These are phyloP conservation scores for Truncatella angustata DNA, from an alignment of 2,329 filamentous ascomycete species.

Conservation along the genomic window DNA sequence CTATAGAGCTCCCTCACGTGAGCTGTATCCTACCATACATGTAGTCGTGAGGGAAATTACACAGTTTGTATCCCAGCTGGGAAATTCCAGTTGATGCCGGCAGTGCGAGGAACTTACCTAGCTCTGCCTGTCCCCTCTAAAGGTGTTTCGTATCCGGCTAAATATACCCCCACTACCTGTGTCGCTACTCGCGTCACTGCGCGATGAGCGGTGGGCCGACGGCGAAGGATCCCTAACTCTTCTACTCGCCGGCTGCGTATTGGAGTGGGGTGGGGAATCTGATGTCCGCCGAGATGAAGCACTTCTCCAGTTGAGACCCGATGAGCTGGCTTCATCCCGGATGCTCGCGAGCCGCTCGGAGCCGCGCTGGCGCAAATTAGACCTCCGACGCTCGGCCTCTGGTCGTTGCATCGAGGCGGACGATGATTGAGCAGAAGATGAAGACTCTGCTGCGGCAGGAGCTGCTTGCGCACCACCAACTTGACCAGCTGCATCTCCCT, in stretches of 20 bases:
- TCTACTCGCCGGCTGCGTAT: slow-evolving; percentile 14
- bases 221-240: slow-evolving; percentile 27
- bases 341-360: slow-evolving; percentile 17
- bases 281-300: slow-evolving; percentile 19
- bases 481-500: slow-evolving; percentile 31
- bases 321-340: slow-evolving; percentile 15
- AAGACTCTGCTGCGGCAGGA: slow-evolving; percentile 11
- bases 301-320: slow-evolving; percentile 13
- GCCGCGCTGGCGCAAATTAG: slow-evolving; percentile 17
- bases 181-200: slow-evolving; percentile 29
- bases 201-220: slow-evolving; percentile 19
- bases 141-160: slow-evolving; percentile 43
- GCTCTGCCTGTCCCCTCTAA: slow-evolving; percentile 27
- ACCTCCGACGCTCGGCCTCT: slow-evolving; percentile 20
- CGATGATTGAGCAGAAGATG: slow-evolving; percentile 8
- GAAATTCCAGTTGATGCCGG: too few relatives aligned
- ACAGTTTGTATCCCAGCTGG: too few relatives aligned
- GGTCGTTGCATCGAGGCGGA: slow-evolving; percentile 17
- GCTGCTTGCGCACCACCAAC: slow-evolving; percentile 14
- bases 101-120: too few relatives aligned
- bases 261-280: slow-evolving; percentile 23
- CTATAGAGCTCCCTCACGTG: too few relatives aligned
- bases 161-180: slow-evolving; percentile 36
- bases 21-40: too few relatives aligned
- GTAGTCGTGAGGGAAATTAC: too few relatives aligned